These are phyloP conservation scores for Cyclostephanos invisitatus DNA, from an alignment of 108 stramenopile species.

Conservation along the genomic window DNA sequence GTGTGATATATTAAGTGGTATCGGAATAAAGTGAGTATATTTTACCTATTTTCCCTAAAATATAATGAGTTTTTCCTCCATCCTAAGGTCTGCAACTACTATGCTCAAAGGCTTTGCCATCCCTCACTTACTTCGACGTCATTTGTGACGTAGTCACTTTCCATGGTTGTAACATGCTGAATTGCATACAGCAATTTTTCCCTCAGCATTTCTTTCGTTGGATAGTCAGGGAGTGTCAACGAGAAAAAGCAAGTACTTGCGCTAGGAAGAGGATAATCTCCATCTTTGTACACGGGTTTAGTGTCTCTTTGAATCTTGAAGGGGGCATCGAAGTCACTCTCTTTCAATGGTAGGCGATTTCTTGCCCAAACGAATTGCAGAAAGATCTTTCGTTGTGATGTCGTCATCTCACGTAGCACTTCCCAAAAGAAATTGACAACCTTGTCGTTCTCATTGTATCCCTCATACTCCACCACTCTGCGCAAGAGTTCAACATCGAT, in stretches of 20 bases:
- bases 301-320: constrained; percentile 90
- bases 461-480: constrained; percentile 94
- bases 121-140: constrained; percentile 84
- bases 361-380: constrained; percentile 98
- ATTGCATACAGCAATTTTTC: constrained; percentile 94
- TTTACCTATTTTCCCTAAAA: too few relatives aligned
- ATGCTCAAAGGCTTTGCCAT: constrained; percentile 63
- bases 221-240: constrained; percentile 89
- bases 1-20: too few relatives aligned
- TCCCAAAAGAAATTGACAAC: constrained; percentile 93
- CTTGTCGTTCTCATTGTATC: constrained; percentile 69
- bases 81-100: too few relatives aligned
- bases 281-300: constrained; percentile 46
- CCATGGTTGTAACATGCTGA: constrained; percentile 95
- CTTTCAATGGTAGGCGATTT: constrained; percentile 84
- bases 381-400: constrained; percentile 85
- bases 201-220: constrained; percentile 71
- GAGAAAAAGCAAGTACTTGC: constrained; percentile 99
- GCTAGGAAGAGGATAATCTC: constrained; percentile 87
- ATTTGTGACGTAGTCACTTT: constrained; percentile 95
- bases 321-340: constrained; percentile 88
- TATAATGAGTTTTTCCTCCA: too few relatives aligned
- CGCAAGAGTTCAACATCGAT: constrained; percentile 93
- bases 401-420: constrained; percentile 86
- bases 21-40: too few relatives aligned